Evolutionary conservation across 2,329 filamentous ascomycete genomes (phyloP).

Genomic region (Diaporthe citriasiana): DNA sequence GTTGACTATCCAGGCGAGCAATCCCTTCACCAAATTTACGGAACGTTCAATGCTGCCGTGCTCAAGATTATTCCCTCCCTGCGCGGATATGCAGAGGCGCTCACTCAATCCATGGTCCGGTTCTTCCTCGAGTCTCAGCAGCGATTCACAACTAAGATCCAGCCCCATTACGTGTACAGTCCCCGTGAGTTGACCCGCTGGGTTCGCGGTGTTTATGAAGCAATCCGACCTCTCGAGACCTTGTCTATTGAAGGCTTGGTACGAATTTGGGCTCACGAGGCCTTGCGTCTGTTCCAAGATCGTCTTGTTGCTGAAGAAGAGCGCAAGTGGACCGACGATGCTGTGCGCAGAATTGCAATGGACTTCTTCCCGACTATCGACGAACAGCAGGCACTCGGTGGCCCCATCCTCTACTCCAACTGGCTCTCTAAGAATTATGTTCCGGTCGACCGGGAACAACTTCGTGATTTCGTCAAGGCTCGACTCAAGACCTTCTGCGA

Average conservation of each 20-base stretch:
- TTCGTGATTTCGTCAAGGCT: conserved; percentile 97
- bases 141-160: conserved; percentile 94
- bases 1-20: conserved; percentile 98
- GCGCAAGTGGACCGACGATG: conserved; percentile 93
- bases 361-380: conserved; percentile 97
- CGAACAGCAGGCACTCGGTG: conserved; percentile 87
- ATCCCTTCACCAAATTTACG: conserved; percentile 96
- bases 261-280: conserved; percentile 98
- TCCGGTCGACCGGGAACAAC: conserved; percentile 92
- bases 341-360: conserved; percentile 86
- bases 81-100: conserved; percentile 92
- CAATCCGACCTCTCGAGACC: conserved; percentile 90
- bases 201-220: conserved; percentile 98
- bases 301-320: conserved; percentile 95
- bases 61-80: conserved; percentile 96
- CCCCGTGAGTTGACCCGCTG: conserved; percentile 97
- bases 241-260: conserved; percentile 92
- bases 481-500: conserved; percentile 98
- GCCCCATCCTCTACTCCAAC: conserved; percentile 98
- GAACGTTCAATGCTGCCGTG: conserved; percentile 95
- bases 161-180: conserved; percentile 99
- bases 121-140: conserved; percentile 96
- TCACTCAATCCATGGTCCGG: conserved; percentile 97
- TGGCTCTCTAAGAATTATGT: conserved; percentile 99
- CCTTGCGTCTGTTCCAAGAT: conserved; percentile 95